A percentile compares a stretch with the other conserved stretches of the same genome.
Evolutionary conservation across 352 stramenopile species (phyloP).

Genomic region (Phytophthora brassicae): DNA sequence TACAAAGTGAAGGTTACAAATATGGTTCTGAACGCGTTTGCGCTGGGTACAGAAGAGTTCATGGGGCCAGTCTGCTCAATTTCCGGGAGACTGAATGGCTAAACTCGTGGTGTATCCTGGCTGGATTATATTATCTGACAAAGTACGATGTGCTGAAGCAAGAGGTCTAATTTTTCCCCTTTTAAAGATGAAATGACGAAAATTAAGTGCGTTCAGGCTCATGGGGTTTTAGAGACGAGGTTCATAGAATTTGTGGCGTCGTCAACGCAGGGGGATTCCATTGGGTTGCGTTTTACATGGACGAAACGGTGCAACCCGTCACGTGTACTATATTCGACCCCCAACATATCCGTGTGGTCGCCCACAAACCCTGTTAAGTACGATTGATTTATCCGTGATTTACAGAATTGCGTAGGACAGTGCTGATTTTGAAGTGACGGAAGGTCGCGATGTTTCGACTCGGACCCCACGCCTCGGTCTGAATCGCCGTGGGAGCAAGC

Average conservation of each 20-base stretch:
- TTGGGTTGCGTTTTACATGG: background rate
- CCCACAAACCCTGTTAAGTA: no score
- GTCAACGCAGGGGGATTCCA: background rate
- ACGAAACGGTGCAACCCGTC: no score
- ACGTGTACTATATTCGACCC: conserved; percentile 2
- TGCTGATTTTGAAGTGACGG: no score
- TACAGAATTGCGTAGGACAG: no score
- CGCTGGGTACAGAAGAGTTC: background rate
- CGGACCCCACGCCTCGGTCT: no score
- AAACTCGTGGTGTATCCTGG: background rate
- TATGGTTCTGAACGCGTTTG: background rate
- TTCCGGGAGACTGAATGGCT: background rate
- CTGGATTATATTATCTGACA: background rate
- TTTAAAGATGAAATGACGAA: background rate
- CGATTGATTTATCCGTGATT: no score
- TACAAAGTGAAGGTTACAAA: background rate
- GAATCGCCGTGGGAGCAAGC: no score
- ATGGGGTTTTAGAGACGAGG: background rate
- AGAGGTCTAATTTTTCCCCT: background rate
- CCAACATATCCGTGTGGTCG: no score
- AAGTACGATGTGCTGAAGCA: background rate
- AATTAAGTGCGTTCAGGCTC: background rate
- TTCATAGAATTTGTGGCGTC: no score
- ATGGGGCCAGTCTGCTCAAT: background rate
- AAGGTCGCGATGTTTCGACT: no score